Evolutionary conservation across 176 grass and related monocot genomes (phyloP).

Genomic region (Guadua angustifolia): DNA sequence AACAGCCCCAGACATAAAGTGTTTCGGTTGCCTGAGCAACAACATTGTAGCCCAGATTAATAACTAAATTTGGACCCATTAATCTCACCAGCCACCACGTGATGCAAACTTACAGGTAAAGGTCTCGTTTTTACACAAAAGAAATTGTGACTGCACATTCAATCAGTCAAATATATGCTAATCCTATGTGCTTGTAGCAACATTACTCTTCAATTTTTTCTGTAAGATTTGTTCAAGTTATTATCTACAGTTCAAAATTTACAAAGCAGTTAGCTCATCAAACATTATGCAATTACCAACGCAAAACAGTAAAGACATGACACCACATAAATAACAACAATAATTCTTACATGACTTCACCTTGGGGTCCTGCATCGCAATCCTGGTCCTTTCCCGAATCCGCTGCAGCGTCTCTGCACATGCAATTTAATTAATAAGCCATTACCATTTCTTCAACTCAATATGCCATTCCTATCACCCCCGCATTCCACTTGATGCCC

Average conservation of each 20-base stretch:
- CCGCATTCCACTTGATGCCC: background rate
- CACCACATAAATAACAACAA: slow-evolving; percentile 40
- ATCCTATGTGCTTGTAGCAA: background rate
- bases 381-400: slow-evolving; percentile 85
- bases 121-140: background rate
- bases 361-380: slow-evolving; percentile 99
- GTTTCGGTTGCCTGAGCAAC: background rate
- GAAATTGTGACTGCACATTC: background rate
- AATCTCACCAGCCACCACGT: background rate
- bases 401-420: slow-evolving; percentile 80
- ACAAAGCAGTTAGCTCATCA: slow-evolving; percentile 22
- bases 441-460: background rate
- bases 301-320: slow-evolving; percentile 11
- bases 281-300: slow-evolving; percentile 23
- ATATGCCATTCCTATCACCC: background rate
- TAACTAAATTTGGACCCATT: background rate
- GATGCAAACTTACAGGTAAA: slow-evolving; percentile 19
- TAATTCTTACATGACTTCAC: slow-evolving; percentile 98
- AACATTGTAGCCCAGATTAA: background rate
- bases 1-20: background rate
- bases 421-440: slow-evolving; percentile 32
- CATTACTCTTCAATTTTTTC: background rate
- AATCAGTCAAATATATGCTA: background rate
- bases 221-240: background rate
- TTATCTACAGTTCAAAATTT: background rate